Conservation (phyloP, 306 rosid species). For the Dryas drummondii region DNA sequence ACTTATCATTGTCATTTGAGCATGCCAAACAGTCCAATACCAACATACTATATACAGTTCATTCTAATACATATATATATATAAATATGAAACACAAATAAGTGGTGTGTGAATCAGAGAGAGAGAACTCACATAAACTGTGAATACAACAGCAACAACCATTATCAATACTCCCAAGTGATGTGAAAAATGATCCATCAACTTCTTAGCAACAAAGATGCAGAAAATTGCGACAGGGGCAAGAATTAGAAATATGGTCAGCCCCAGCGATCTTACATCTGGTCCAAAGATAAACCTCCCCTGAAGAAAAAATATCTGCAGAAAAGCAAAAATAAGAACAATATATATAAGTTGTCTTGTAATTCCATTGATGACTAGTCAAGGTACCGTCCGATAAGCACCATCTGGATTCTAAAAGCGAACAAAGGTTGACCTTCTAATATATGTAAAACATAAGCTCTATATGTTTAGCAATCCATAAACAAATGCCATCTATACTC, state of each 20-base stretch:
- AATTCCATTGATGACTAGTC: not conserved
- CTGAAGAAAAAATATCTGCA: slow-evolving; percentile 90
- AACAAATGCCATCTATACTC: not conserved
- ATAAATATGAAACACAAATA: not conserved
- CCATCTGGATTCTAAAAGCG: not conserved
- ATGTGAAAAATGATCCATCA: slow-evolving; percentile 66
- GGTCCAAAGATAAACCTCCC: slow-evolving; percentile 98
- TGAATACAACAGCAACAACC: slow-evolving; percentile 63
- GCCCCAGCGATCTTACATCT: slow-evolving; percentile 87
- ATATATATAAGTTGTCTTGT: not conserved
- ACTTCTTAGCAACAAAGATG: slow-evolving; percentile 79
- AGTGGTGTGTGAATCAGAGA: slow-evolving; percentile 5
- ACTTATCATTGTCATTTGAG: no score
- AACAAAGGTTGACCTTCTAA: not conserved
- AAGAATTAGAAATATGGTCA: slow-evolving; percentile 83
- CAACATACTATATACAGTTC: not conserved
- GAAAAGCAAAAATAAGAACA: slow-evolving; percentile 11
- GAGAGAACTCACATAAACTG: slow-evolving; percentile 68
- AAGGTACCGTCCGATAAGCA: not conserved
- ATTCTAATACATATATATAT: not conserved
- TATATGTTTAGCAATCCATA: not conserved
- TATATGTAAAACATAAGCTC: not conserved
- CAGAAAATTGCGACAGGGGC: slow-evolving; percentile 87
- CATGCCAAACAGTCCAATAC: not conserved
- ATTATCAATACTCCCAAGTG: slow-evolving; percentile 68